phyloP scores from a whole-genome alignment of 2,329 filamentous ascomycete genomes.

The Colletotrichum navitas region DNA sequence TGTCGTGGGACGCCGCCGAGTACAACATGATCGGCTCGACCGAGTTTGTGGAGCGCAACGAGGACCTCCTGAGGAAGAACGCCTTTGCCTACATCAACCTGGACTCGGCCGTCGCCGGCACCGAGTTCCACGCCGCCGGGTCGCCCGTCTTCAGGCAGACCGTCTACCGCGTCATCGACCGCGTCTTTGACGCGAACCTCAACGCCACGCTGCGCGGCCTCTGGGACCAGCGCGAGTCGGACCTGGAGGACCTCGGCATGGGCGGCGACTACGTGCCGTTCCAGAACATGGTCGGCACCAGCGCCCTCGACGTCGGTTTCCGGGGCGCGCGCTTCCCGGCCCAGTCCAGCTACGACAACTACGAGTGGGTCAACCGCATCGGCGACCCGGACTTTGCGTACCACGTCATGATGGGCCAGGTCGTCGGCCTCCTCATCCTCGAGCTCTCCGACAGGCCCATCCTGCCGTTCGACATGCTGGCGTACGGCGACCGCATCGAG shows the following conservation, averaged over 20 bases:
- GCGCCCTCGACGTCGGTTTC: conserved; percentile 88
- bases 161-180: conserved; percentile 78
- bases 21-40: conserved; percentile 96
- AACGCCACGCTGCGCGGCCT: conserved; percentile 80
- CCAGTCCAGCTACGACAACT: conserved; percentile 90
- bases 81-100: conserved; percentile 93
- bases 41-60: conserved; percentile 90
- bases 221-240: conserved; percentile 75
- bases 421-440: conserved; percentile 85
- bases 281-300: conserved; percentile 89
- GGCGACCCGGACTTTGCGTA: conserved; percentile 88
- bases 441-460: conserved; percentile 87
- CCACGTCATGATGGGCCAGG: conserved; percentile 82
- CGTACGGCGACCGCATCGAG: conserved; percentile 76
- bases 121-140: conserved; percentile 80
- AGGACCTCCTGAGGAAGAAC: conserved; percentile 77
- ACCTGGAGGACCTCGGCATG: conserved; percentile 76
- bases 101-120: conserved; percentile 83
- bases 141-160: conserved; percentile 84
- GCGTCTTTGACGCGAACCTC: conserved; percentile 77
- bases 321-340: conserved; percentile 75
- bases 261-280: conserved; percentile 90
- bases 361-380: conserved; percentile 84
- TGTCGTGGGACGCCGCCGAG: conserved; percentile 94
- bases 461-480: conserved; percentile 82